Conservation (phyloP, 1,284 basidiomycete species). For the Trichosporon inkin region DNA sequence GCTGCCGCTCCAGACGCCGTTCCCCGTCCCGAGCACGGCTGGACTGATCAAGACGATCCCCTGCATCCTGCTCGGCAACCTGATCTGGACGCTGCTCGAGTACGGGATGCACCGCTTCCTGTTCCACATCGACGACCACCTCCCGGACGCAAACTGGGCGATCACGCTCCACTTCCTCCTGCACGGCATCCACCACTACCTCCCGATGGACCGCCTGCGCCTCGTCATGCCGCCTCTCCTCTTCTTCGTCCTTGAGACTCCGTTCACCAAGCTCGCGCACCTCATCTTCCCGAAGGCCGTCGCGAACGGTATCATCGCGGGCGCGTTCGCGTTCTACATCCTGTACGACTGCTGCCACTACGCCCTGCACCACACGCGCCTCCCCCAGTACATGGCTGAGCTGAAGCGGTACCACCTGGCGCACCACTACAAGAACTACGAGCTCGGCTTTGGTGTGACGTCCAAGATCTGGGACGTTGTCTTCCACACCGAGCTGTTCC, state of each 20-base stretch:
- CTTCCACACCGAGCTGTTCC: constrained; percentile 71
- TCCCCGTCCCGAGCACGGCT: constrained; percentile 30
- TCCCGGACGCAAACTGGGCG: constrained; percentile 78
- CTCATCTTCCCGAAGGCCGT: constrained; percentile 73
- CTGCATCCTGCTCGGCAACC: constrained; percentile 74
- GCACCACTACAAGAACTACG: constrained; percentile 97
- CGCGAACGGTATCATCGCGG: constrained; percentile 90
- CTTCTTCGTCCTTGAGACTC: constrained; percentile 72
- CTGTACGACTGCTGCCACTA: constrained; percentile 91
- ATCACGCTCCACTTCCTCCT: constrained; percentile 87
- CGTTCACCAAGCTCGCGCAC: constrained; percentile 86
- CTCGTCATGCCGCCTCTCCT: constrained; percentile 95
- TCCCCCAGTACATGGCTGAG: constrained; percentile 80
- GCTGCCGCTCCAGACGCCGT: constrained; percentile 28
- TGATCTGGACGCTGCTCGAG: constrained; percentile 94
- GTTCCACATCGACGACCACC: constrained; percentile 88
- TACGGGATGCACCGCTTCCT: constrained; percentile 95
- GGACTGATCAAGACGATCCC: constrained; percentile 53
- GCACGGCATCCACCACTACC: constrained; percentile 95
- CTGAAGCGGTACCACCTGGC: constrained; percentile 98
- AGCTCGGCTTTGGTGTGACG: constrained; percentile 95
- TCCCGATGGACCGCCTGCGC: constrained; percentile 92
- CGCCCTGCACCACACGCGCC: constrained; percentile 80
- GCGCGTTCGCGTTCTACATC: constrained; percentile 85
- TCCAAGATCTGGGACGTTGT: constrained; percentile 93